Evolutionary conservation across 306 rosid genomes (phyloP).

Genomic region (Prunus mira): DNA sequence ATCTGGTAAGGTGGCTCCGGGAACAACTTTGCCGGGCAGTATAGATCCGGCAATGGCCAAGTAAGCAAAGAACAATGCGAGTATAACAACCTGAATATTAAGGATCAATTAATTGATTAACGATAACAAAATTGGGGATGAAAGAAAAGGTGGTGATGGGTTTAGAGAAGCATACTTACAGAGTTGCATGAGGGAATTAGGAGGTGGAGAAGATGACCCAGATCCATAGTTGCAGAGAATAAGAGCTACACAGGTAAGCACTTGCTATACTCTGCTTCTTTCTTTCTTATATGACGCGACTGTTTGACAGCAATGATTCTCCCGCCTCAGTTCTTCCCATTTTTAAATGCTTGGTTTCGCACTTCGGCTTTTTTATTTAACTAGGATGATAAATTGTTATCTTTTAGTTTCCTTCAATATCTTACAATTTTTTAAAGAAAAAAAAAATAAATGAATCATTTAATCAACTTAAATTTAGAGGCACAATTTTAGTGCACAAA

Average conservation of each 20-base stretch:
- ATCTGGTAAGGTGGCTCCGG: slow-evolving; percentile 63
- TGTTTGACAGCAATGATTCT: too few species aligned
- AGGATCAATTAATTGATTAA: slow-evolving; percentile 6
- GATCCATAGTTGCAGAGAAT: slow-evolving; percentile 36
- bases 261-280: not conserved
- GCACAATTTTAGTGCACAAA: too few species aligned
- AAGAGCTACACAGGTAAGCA: not conserved
- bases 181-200: slow-evolving; percentile 49
- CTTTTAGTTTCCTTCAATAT: too few species aligned
- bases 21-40: slow-evolving; percentile 69
- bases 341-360: not conserved
- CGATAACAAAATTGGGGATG: not conserved
- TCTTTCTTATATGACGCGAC: too few species aligned
- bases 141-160: not conserved
- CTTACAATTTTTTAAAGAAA: too few species aligned
- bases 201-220: slow-evolving; percentile 37
- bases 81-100: slow-evolving; percentile 50
- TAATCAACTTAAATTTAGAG: too few species aligned
- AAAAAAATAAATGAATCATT: too few species aligned
- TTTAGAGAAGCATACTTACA: slow-evolving; percentile 33
- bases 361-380: too few species aligned
- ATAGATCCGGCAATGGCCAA: slow-evolving; percentile 71
- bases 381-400: too few species aligned
- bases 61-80: slow-evolving; percentile 59
- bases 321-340: not conserved